phyloP scores from a whole-genome alignment of 2,329 filamentous ascomycete genomes.

The Xylaria hypoxylon region DNA sequence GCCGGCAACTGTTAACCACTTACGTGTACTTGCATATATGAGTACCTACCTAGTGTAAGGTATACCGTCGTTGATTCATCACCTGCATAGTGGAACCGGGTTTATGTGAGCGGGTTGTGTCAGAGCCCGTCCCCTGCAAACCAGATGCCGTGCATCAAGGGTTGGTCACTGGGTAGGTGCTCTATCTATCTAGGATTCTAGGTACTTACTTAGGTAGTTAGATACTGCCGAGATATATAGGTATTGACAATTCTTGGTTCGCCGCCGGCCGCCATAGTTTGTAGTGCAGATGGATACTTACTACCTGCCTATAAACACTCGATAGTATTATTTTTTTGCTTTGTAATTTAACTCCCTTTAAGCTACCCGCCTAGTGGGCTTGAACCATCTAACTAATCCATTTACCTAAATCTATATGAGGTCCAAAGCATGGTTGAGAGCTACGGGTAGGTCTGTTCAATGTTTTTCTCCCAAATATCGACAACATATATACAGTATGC shows the following conservation, averaged over 20 bases:
- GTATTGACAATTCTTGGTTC: background rate
- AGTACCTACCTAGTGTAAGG: background rate
- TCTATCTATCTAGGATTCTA: no score
- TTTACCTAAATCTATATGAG: no score
- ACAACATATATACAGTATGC: no score
- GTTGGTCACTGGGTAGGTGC: background rate
- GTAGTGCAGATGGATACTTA: background rate
- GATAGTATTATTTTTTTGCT: no score
- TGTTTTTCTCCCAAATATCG: no score
- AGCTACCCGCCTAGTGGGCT: no score
- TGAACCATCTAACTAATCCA: no score
- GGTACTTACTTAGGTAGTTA: background rate
- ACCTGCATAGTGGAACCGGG: background rate
- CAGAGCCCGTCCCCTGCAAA: conserved; percentile 27
- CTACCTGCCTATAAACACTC: no score
- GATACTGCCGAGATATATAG: background rate
- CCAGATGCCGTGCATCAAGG: conserved; percentile 2
- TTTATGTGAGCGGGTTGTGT: conserved; percentile 1
- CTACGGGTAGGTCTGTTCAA: no score
- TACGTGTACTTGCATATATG: conserved; percentile 18
- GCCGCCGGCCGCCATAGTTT: background rate
- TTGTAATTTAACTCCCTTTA: no score
- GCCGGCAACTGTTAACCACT: background rate
- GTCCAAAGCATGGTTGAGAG: no score
- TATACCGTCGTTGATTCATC: conserved; percentile 15